These are phyloP conservation scores for Solanum microdontum DNA, from an alignment of 257 asterid species.

Conservation along the genomic window DNA sequence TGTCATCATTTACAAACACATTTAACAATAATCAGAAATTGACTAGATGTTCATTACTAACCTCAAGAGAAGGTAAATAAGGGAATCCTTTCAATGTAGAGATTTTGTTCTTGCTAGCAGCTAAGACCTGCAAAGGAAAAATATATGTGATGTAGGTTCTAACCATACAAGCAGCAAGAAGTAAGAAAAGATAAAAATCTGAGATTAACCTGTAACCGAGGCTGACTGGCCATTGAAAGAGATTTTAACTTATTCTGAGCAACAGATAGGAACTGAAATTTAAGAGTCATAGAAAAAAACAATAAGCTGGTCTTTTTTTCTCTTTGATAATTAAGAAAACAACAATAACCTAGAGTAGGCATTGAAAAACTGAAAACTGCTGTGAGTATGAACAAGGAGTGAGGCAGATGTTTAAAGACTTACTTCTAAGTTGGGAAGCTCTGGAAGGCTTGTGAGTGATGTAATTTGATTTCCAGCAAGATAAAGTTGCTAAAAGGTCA, in stretches of 20 bases:
- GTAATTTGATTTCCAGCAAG: conserved; percentile 98
- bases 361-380: not conserved
- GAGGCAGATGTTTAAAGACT: conserved; percentile 9
- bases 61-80: conserved; percentile 92
- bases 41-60: conserved; percentile 23
- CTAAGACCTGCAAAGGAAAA: conserved; percentile 62
- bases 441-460: conserved; percentile 91
- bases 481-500: conserved; percentile 77
- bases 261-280: conserved; percentile 83
- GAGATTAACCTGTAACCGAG: conserved; percentile 82
- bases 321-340: not conserved
- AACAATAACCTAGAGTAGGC: not conserved
- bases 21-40: not conserved
- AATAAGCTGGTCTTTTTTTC: not conserved
- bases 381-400: not conserved
- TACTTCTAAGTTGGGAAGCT: conserved; percentile 98
- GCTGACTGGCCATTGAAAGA: conserved; percentile 96
- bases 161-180: not conserved
- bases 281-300: not conserved
- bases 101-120: conserved; percentile 95
- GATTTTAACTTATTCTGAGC: conserved; percentile 97
- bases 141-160: not conserved
- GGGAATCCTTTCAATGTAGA: conserved; percentile 98
- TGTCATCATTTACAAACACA: not conserved
- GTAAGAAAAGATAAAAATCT: conserved; percentile 12